Evolutionary conservation across 1,284 basidiomycete genomes (phyloP).

Genomic region (Fomitiporia mediterranea): DNA sequence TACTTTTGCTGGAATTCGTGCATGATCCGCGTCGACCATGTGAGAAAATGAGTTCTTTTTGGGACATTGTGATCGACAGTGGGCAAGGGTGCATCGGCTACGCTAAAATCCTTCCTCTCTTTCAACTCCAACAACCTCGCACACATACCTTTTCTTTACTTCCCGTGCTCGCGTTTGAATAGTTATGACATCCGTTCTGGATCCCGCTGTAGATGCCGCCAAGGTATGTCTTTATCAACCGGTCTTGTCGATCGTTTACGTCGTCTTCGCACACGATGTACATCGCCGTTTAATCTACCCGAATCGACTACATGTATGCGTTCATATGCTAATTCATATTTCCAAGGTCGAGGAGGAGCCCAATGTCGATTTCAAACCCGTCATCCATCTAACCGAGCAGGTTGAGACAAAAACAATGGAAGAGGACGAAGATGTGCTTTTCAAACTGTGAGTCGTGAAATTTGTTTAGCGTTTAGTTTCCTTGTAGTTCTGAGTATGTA

Average conservation of each 20-base stretch:
- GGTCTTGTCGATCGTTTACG: slow-evolving; percentile 1
- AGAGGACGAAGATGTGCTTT: slow-evolving; percentile 89
- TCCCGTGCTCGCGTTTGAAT: not conserved
- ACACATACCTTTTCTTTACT: slow-evolving; percentile 1
- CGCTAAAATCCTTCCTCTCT: not conserved
- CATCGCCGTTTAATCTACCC: slow-evolving; percentile 9
- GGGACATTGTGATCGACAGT: not conserved
- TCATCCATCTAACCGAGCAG: slow-evolving; percentile 94
- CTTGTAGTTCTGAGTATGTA: slow-evolving; percentile 8
- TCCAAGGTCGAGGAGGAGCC: slow-evolving; percentile 70
- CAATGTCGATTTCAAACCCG: slow-evolving; percentile 94
- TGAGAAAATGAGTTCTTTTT: not conserved
- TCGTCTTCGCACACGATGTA: not conserved
- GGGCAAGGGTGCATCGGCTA: slow-evolving; percentile 9
- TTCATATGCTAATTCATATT: slow-evolving; percentile 1
- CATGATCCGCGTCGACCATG: not conserved
- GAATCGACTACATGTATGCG: slow-evolving; percentile 10
- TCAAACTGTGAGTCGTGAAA: slow-evolving; percentile 83
- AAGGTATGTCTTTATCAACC: slow-evolving; percentile 8
- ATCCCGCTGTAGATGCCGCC: slow-evolving; percentile 12
- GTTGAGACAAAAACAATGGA: slow-evolving; percentile 95
- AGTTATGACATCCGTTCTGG: slow-evolving; percentile 20
- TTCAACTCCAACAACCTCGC: slow-evolving; percentile 2
- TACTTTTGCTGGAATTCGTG: not conserved
- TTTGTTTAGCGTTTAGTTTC: slow-evolving; percentile 22